A percentile compares a stretch with the other conserved stretches of the same genome.
These are phyloP conservation scores for Geotrichum candidum DNA, from an alignment of 1,139 yeast species.

Conservation along the genomic window DNA sequence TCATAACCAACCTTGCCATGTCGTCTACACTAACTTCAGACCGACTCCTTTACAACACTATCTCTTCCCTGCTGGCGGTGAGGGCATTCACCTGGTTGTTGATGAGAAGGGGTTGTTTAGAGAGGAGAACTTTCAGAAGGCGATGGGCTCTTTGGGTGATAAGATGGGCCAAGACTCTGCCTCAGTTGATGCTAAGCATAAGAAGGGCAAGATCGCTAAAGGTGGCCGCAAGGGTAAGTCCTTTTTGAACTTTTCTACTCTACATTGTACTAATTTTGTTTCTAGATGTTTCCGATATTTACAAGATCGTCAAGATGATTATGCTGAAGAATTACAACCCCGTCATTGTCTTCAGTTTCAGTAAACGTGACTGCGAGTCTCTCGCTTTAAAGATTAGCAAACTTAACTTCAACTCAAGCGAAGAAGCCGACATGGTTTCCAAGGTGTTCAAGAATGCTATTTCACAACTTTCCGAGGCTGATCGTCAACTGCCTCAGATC, in stretches of 20 bases:
- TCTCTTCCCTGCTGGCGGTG: no score
- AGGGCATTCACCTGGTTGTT: no score
- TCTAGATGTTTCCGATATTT: slow-evolving; percentile 56
- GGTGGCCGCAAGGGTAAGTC: slow-evolving; percentile 23
- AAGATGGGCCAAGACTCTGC: slow-evolving; percentile 43
- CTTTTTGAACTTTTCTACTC: no score
- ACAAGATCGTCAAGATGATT: slow-evolving; percentile 95
- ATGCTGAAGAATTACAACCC: slow-evolving; percentile 95
- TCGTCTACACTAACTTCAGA: no score
- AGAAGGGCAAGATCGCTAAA: neutral
- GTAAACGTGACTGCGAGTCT: slow-evolving; percentile 93
- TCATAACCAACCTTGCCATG: no score
- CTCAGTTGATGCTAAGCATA: no score
- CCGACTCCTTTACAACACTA: no score
- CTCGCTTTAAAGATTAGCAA: slow-evolving; percentile 92
- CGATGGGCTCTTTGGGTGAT: slow-evolving; percentile 22
- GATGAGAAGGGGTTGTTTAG: no score
- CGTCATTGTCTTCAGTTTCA: slow-evolving; percentile 93
- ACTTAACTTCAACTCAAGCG: slow-evolving; percentile 85
- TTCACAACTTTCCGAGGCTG: slow-evolving; percentile 78
- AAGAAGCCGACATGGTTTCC: slow-evolving; percentile 82
- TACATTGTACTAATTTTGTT: slow-evolving; percentile 55
- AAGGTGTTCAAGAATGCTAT: slow-evolving; percentile 89
- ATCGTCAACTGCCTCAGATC: slow-evolving; percentile 89
- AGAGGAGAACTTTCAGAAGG: no score